Evolutionary conservation across 1,284 basidiomycete species (phyloP), one percentile per base, ranked within the genome.

Genomic region (Cryptococcus maquisensis): DNA sequence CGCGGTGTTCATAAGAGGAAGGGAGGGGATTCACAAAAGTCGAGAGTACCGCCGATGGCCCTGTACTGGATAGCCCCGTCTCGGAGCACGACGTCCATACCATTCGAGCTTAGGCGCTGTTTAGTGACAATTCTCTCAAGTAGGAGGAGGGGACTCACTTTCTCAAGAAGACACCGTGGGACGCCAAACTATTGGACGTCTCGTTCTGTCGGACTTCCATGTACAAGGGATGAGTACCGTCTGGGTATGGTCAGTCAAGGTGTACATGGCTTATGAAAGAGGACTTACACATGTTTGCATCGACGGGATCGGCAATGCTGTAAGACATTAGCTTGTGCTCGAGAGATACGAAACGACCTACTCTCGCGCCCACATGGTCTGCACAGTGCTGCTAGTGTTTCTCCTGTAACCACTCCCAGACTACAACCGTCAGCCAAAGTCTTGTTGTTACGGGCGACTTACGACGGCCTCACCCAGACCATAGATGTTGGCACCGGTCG

Each of bases 381-480:
- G 62, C 5, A 57, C 55, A 20, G 54, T 59, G 49, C 47, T 55
- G 21, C 47, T 54, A 28, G 45, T 36, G 16, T 53, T 59, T n/a
- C 57, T 47, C 28, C 47, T 54, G 45, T 50, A 59, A 37, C 53
- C 57, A 23, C 52, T 54, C 12, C 37, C 49, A 28, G 44, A 52
- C 62, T 44, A 51, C 46, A 37, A 13, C 41, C 35, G 48, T 60
- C 49, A 55, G 52, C 37, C 23, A 16, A 36, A 24, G 18, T 16
- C 20, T 36, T 36, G 15, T 44, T 20, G 35, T 32, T 37, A 32
- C n/a, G 16, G 24, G 36, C 82, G 32, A 56, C 49, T 41, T 1
- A 85, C 80, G 26, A 87, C 79, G 20, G 83, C 81, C 67, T 91
- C 87, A 3, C 87, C 88, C 8, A 90, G 76, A 0, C 88, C 88